These are phyloP conservation scores for Leccinum ochraceum DNA, from an alignment of 768 basidiomycete species.

Conservation along the genomic window DNA sequence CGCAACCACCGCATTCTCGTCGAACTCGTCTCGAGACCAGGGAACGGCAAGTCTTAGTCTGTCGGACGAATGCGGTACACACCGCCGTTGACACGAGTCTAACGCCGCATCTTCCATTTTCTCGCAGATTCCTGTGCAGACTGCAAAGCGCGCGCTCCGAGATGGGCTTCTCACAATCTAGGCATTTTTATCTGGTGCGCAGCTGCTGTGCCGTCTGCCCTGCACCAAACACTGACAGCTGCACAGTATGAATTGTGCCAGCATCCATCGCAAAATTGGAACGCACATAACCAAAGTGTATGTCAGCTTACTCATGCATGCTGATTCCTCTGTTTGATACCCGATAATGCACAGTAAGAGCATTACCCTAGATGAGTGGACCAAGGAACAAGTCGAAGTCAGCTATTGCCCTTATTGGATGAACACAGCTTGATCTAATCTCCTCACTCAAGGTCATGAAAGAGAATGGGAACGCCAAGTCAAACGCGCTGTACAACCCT, in stretches of 20 bases:
- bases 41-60: slow-evolving; percentile 64
- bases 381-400: slow-evolving; percentile 87
- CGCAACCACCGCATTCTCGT: slow-evolving; percentile 65
- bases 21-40: slow-evolving; percentile 70
- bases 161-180: slow-evolving; percentile 89
- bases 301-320: slow-evolving; percentile 29
- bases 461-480: slow-evolving; percentile 75
- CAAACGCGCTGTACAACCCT: slow-evolving; percentile 80
- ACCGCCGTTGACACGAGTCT: background rate
- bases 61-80: background rate
- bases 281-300: slow-evolving; percentile 95
- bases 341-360: slow-evolving; percentile 65
- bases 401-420: slow-evolving; percentile 24
- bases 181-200: slow-evolving; percentile 86
- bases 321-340: background rate
- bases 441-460: slow-evolving; percentile 63
- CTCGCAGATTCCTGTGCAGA: slow-evolving; percentile 83
- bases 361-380: slow-evolving; percentile 84
- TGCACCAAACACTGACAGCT: slow-evolving; percentile 8
- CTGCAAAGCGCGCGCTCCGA: slow-evolving; percentile 81
- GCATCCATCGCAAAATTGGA: slow-evolving; percentile 92
- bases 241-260: slow-evolving; percentile 79
- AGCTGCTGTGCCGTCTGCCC: background rate
- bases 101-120: slow-evolving; percentile 13
- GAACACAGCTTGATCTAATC: slow-evolving; percentile 12